Base-by-base conservation (phyloP, 2,329 filamentous ascomycete species). In the Microsporum ferrugineum region DNA sequence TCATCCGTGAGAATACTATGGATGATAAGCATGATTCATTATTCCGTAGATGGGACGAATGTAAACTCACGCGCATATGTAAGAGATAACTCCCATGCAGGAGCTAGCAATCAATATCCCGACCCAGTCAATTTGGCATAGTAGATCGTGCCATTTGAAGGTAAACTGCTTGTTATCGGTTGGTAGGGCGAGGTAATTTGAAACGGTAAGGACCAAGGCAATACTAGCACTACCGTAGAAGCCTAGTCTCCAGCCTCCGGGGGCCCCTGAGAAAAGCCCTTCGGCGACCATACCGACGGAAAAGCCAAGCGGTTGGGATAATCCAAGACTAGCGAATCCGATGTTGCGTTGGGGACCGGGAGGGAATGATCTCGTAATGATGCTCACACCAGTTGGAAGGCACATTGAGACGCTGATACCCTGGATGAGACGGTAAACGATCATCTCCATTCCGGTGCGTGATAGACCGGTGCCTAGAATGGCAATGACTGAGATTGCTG, bases 41-140 rank as follows among this genome's bases (percentile, higher is more conserved):
- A 27, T 14, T 47, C 17, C 14, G n/a, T 5, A 31, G 17, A 29
- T n/a, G 29, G 8, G 49, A n/a, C 5, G 23, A 5, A 29, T 5
- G 10, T 8, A 55, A 34, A 74, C 76, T 68, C 64, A 78, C 74
- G 78, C 77, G 49, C 80, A 74, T 27, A 79, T 74, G 66, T 82
- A 82, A 2, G 77, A 79, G 1, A 82, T 71, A 63, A 82, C 70
- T 0, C 77, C 80, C 23, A 82, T 68, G 31, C 73, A 77, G 1
- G 74, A 69, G 63, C 75, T 78, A 2, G 76, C 74, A 31, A 82
- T 71, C 0, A 72, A 27, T 5, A 78, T 78, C 0, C 80, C 80
- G 38, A 80, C 67, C 81, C 80, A 83, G 63, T 83, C 81, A 49
- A 83, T 79, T 2, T 81, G 68, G 34, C 57, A 27, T 10, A 61